Base-by-base conservation (phyloP, 192 early-diverging fungal genomes). In the Pilobolus umbonatus region DNA sequence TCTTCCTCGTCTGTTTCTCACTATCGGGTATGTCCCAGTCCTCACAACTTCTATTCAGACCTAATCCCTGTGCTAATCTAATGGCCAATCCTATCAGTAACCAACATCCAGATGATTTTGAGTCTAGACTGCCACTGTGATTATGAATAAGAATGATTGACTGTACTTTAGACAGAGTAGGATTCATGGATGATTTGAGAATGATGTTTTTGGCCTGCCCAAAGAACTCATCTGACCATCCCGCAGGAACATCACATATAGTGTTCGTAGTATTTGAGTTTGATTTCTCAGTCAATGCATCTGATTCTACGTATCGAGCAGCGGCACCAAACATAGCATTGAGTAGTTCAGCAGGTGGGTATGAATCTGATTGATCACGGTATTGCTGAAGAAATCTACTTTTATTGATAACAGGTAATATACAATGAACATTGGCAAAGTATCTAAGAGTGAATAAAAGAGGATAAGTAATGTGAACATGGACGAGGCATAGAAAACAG, bases 341-440 rank as follows among this genome's bases (percentile, higher is more conserved):
- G 5, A 69, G 30, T 26, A 69, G 22, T 21, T 62, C 55, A 4
- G 67, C 28, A 28, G 55, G 43, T 26, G 67, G 67, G 55, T 60
- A 69, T 4, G 55, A 38, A 11, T 69, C 57, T 10, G 25, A 31
- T 40, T 64, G 67, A 21, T 63, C 61, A 42, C 67, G 61, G 28
- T 69, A 69, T 29, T 69, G 67, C 25, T 60, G 62, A 53, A 87
- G 61, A 55, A 90, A 86, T 12, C 79, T 72, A 0, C 72, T 64
- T 50, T 84, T 85, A 68, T 86, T 76, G 32, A 90, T 67, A 6
- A 90, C 74, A 2, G 88, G 88, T 51, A 90, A 73, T 22, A 78
- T 78, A 9, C 85, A 85, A 55, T 90, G 88, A 0, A 87, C 65
- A 58, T 80, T 79, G 6, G 58, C 76, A 64, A 88, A 90, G 58